Evolutionary conservation across 1,284 basidiomycete species (phyloP), one percentile per base, ranked within the genome.

Genomic region (Sporisorium reilianum): DNA sequence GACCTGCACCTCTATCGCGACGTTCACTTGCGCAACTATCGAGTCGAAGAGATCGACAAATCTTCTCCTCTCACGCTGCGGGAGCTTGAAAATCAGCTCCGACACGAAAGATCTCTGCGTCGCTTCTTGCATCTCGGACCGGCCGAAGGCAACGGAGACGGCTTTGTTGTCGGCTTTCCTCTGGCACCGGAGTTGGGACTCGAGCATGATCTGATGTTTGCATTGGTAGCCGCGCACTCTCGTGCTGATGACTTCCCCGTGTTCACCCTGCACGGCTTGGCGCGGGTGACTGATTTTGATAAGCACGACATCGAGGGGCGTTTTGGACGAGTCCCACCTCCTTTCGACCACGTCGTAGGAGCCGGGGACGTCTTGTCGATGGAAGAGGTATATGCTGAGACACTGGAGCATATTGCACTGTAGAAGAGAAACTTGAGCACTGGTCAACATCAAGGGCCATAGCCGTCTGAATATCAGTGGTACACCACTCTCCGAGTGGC

Each of bases 41-140:
- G 23, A 5, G 42, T 42, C 10, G 38, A 26, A 3, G 25, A 20
- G 12, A 6, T 48, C 26, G 23, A 7, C 41, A 10, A 11, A 2
- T 25, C 8, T 3, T 20, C 10, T 38, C 11, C 8, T 10, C 30
- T 54, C 38, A 3, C 7, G 7, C 28, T 41, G n/a, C 22, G 32
- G 16, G 50, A 46, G 20, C 34, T 60, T 25, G 51, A 53, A 25
- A 48, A 30, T 25, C 50, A 60, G 16, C 36, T 60, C 11, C 32
- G 58, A n/a, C 32, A 32, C 44, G 44, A 54, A 12, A 41, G 26
- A n/a, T 3, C 22, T 12, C 12, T 32, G 25, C 58, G 42, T 20
- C 51, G 26, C 5, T 46, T 53, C 18, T 18, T 60, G 18, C 50
- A 53, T 32, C 44, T 60, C 1, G 58, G 58, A 10, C 25, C 50